Conservation (phyloP, 208 protist species). For the Acanthamoeba royreba region DNA sequence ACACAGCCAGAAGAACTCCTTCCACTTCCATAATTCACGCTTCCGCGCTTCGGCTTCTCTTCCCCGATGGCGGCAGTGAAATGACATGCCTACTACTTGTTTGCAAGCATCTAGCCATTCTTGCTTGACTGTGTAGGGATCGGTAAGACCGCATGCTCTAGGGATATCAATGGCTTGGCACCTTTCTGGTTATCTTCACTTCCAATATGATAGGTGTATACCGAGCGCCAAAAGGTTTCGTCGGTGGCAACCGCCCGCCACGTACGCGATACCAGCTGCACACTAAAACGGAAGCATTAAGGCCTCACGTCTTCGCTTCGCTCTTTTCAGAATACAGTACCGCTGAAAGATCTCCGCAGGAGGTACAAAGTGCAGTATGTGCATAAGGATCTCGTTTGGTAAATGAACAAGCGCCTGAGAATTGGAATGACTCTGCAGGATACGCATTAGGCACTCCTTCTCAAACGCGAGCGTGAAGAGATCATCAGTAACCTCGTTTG, state of each 20-base stretch:
- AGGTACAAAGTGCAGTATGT: background rate
- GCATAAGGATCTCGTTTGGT: background rate
- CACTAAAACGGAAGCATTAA: background rate
- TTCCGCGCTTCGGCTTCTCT: background rate
- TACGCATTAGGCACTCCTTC: too few relatives aligned
- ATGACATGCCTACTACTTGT: background rate
- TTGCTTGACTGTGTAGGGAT: background rate
- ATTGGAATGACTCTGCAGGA: too few relatives aligned
- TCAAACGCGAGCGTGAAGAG: too few relatives aligned
- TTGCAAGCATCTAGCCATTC: background rate
- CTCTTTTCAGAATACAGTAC: background rate
- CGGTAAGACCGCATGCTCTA: background rate
- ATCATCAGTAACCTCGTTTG: background rate
- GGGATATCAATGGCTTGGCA: background rate
- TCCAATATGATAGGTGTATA: background rate
- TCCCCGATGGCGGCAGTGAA: background rate
- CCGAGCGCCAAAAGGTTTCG: background rate
- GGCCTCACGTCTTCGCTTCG: background rate
- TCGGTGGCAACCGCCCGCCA: background rate
- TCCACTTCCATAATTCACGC: background rate
- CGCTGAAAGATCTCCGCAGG: background rate
- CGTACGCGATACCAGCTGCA: background rate
- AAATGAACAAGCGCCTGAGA: too few relatives aligned
- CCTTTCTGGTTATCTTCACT: background rate
- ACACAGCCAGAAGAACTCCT: background rate